Evolutionary conservation across 805 yeast genomes (phyloP), one percentile per base, ranked within the genome.

Genomic region (Candida mattraensis): DNA sequence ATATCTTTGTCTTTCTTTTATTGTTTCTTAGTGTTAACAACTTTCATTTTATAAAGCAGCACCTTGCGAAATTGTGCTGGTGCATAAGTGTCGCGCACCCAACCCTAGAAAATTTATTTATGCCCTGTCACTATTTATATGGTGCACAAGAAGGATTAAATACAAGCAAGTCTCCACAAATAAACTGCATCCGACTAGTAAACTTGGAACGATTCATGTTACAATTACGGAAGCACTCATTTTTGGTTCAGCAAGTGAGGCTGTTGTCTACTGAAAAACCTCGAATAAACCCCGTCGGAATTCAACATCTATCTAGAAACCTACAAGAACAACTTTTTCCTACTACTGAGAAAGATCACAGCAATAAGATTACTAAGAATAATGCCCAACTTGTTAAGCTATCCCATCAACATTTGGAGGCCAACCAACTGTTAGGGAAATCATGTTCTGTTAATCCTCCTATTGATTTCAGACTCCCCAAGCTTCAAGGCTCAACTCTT

Each of bases 391-490:
- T 75, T 18, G 57, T 76, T 5, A 64, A 72, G 12, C 61, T 83
- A n/a, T 75, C 95, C 0, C 74, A 74, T 48, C 54, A 64, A 13
- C 85, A 83, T 51, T 64, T 89, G 17, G 56, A 61, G 13, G 64
- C 69, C 13, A 83, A 87, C 51, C 78, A 78, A 1, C 66, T 89
- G n/a, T 61, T 83, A 20, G 93, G 93, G 1, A 87, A 86, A 52
- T 74, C 75, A 43, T 85, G 96, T 1, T 71, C 74, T 2, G 60
- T 77, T 2, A 58, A 69, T 2, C 72, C 70, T 1, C 89, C 95
- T 0, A 76, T 87, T 2, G 51, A 60, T 12, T 68, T 83, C 24
- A 52, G 70, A 11, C 55, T 89, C 10, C 99, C 99, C 0, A 58
- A 63, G 16, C 56, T 91, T n/a, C 78, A 80, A 33, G 99, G 98